Conservation (phyloP, 352 stramenopile species). For the Phytophthora podocarpi region DNA sequence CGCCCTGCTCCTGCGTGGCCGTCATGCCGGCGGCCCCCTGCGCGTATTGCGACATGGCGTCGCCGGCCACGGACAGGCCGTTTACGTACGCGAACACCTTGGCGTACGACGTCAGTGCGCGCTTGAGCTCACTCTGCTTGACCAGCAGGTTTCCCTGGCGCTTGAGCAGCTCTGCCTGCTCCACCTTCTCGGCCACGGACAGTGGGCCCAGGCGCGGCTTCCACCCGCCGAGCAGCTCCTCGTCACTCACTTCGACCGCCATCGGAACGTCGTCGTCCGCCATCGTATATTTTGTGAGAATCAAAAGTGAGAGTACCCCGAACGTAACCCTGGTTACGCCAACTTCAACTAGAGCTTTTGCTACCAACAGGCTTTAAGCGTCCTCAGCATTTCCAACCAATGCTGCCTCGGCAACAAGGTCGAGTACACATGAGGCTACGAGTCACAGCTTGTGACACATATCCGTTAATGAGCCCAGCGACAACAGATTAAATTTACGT, state of each 20-base stretch:
- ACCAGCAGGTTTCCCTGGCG: conserved; percentile 78
- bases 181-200: conserved; percentile 75
- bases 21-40: conserved; percentile 49
- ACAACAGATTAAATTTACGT: background rate
- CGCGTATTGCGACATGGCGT: conserved; percentile 82
- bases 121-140: conserved; percentile 61
- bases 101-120: conserved; percentile 65
- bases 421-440: conserved; percentile 25
- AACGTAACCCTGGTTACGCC: background rate
- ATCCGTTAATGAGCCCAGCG: background rate
- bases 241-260: conserved; percentile 29
- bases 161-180: conserved; percentile 77
- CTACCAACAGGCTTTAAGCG: no score
- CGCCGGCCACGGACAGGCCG: conserved; percentile 69
- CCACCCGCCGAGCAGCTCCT: conserved; percentile 61
- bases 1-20: conserved; percentile 53
- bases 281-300: no score
- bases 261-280: no score
- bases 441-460: background rate
- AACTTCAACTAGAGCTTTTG: no score
- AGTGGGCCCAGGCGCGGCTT: conserved; percentile 71
- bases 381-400: conserved; percentile 34
- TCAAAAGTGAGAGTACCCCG: no score
- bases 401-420: conserved; percentile 29
- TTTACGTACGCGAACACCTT: conserved; percentile 88